Base-by-base conservation (phyloP, 495 filamentous ascomycete genomes). In the Daldinia caldariorum region DNA sequence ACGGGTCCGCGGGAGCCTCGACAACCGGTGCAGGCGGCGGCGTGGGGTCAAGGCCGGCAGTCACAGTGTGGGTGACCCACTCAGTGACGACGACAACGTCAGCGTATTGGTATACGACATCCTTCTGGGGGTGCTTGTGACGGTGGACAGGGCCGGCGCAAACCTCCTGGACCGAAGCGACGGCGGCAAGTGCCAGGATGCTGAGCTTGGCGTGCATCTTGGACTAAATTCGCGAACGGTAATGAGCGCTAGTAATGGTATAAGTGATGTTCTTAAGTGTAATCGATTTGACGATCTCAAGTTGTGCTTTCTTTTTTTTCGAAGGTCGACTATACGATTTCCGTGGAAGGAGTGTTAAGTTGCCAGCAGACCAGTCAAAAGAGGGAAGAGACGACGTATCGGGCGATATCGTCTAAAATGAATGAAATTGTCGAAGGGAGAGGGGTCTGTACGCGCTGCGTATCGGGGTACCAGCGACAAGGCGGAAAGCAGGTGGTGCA, bases 41-140 rank as follows among this genome's bases (percentile, higher is more conserved):
- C 13, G 49, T 53, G 26, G 49, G 26, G 5, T 47, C 1, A 47
- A 10, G 43, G 10, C 43, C 43, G 18, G 39, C 61, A 26, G 67
- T 67, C 18, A 76, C 74, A 13, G 74, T 76, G 13, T 67, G 54
- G 16, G 69, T 73, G n/a, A 69, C 62, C 22, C 64, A 74, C 6
- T 78, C 74, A 47, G 76, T 78, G 26, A 76, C 41, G 43, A 76
- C 22, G n/a, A 76, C 69, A 22, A 69, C 70, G 60, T 78, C 76
- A 18, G 76, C 76, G 8, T 59, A 63, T 12, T 69, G 71, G 41
- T 54, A 76, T 41, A 67, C 69, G 54, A 76, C 51, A 0, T 73
- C 76, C 14, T 66, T 71, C 74, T 76, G 74, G 26, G 66, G 70
- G 55, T 78, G 76, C 39, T 66, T 22, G 56, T 76, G 76, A 20